Base-by-base conservation (phyloP, 2,329 filamentous ascomycete genomes). In the Penicillium sp. region DNA sequence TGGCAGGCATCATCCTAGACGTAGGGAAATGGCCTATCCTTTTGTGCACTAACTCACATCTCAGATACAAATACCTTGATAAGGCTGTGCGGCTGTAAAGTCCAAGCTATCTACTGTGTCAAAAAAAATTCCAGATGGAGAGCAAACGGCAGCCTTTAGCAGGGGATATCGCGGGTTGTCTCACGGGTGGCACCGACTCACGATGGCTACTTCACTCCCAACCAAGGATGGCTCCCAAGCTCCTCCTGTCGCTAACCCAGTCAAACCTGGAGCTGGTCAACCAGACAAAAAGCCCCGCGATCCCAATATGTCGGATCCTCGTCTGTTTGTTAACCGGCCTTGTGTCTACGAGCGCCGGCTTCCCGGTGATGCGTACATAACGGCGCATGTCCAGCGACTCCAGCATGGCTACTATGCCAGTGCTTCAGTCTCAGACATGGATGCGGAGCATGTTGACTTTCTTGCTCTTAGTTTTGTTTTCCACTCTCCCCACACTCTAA, bases 391-490 rank as follows among this genome's bases (percentile, higher is more conserved):
- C 10, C 77, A 80, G 55, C 77, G 80, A 2, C 71, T 82, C 8
- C 80, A 82, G 58, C 77, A 80, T 60, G 80, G 80, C 5, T 77
- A 71, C 56, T 81, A 80, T 66, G 71, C 75, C 22, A 79, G 72
- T 50, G 60, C 67, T 1, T 71, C 72, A 5, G 70, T 81, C 1
- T 79, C 80, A 19, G 78, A 79, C 33, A 63, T 67, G 5, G 66
- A 71, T 16, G 71, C 77, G 9, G 67, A 78, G 35, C 69, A 79
- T 51, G 75, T 82, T 10, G 80, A 80, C 57, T 82, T 82, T 52
- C 73, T 80, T 4, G 80, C 77, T 0, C 68, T 82, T 33, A 77
- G 75, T 47, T 82, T 82, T 51, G 77, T 79, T n/a, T 79, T 82
- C 26, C 80, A 82, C 60, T 76, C 79, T 0, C 69, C 75, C 4